These are phyloP conservation scores for Thelonectria discophora DNA, from an alignment of 2,329 filamentous ascomycete species.

Conservation along the genomic window DNA sequence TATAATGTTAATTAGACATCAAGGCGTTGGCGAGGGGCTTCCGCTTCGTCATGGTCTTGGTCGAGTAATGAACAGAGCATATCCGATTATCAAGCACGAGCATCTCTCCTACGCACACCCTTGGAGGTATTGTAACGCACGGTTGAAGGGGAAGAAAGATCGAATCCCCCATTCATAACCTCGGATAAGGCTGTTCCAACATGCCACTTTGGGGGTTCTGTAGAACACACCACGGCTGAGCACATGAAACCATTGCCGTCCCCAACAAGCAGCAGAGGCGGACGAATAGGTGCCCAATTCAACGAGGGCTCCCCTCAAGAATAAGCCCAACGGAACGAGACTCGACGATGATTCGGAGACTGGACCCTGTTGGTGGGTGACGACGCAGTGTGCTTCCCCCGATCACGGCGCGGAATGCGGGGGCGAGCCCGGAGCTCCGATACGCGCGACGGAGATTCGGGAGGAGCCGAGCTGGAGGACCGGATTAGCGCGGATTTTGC, in stretches of 20 bases:
- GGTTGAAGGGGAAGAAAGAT: conserved; percentile 9
- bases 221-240: background rate
- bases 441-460: conserved; percentile 40
- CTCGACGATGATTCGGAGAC: conserved; percentile 20
- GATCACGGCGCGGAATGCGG: conserved; percentile 41
- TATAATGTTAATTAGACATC: conserved; percentile 7
- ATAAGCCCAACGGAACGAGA: background rate
- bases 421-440: conserved; percentile 40
- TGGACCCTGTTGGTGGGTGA: conserved; percentile 7
- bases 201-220: conserved; percentile 14
- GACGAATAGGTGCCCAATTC: conserved; percentile 3
- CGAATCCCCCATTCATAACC: conserved; percentile 7
- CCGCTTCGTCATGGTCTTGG: background rate
- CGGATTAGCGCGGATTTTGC: conserved; percentile 21
- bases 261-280: background rate
- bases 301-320: conserved; percentile 1
- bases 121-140: background rate
- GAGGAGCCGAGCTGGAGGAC: conserved; percentile 38
- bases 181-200: conserved; percentile 10
- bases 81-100: background rate
- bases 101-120: background rate
- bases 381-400: conserved; percentile 18
- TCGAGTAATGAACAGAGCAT: background rate
- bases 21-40: background rate
- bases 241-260: conserved; percentile 5